Evolutionary conservation across 2,329 filamentous ascomycete genomes (phyloP).

Genomic region (Tolypocladium ovalisporum): DNA sequence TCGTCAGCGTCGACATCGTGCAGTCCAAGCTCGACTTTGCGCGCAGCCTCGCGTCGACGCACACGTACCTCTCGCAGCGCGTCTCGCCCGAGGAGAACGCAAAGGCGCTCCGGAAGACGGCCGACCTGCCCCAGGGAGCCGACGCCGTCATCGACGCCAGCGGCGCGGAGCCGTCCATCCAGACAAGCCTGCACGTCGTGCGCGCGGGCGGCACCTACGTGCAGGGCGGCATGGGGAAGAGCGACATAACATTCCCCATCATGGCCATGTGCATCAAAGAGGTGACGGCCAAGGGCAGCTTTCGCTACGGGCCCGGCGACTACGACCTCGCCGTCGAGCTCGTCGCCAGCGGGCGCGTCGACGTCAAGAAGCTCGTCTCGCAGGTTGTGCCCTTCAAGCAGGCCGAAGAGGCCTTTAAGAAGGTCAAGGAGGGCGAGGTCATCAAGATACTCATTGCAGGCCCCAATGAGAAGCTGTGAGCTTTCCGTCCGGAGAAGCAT

Average conservation of each 20-base stretch:
- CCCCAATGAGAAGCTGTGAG: constrained; percentile 31
- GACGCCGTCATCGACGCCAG: constrained; percentile 74
- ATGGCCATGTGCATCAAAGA: constrained; percentile 85
- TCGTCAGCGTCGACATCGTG: constrained; percentile 85
- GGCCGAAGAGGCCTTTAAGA: constrained; percentile 77
- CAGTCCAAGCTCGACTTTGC: constrained; percentile 72
- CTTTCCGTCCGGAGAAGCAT: background rate
- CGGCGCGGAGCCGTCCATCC: constrained; percentile 69
- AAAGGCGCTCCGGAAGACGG: constrained; percentile 49
- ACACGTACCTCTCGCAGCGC: constrained; percentile 54
- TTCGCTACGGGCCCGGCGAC: constrained; percentile 81
- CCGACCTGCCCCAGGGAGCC: constrained; percentile 54
- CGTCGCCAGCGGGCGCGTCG: constrained; percentile 60
- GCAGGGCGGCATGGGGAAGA: constrained; percentile 82
- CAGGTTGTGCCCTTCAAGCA: constrained; percentile 67
- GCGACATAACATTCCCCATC: constrained; percentile 85
- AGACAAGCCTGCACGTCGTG: constrained; percentile 61
- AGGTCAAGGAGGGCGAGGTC: constrained; percentile 73
- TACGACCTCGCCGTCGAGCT: constrained; percentile 77
- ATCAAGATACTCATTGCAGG: constrained; percentile 61
- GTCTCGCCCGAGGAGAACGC: constrained; percentile 64
- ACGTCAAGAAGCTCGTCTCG: constrained; percentile 75
- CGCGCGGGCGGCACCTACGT: constrained; percentile 66
- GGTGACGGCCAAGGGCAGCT: constrained; percentile 74
- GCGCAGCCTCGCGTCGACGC: constrained; percentile 58